Conservation (phyloP, 352 stramenopile species). For the Globisporangium parvum region DNA sequence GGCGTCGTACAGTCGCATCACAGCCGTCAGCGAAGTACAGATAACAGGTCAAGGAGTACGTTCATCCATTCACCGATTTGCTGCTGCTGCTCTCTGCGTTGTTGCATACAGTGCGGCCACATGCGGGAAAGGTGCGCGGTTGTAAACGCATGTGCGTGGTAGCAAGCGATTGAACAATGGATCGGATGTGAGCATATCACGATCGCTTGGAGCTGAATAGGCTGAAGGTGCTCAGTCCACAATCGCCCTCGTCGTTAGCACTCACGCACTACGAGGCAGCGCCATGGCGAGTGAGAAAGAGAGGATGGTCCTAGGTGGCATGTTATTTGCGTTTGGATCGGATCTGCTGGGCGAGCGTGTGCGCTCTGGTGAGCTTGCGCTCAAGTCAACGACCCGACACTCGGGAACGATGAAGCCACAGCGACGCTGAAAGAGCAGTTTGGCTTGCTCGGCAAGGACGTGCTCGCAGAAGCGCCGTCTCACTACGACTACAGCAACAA, state of each 20-base stretch:
- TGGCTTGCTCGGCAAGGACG: constrained; percentile 27
- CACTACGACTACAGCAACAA: constrained; percentile 86
- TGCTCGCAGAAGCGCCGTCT: constrained; percentile 75
- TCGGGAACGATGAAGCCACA: constrained; percentile 19
- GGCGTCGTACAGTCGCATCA: too few species aligned
- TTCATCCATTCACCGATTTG: too few species aligned
- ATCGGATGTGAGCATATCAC: too few species aligned
- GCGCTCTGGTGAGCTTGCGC: constrained; percentile 25
- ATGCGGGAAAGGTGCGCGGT: too few species aligned
- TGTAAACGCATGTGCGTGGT: too few species aligned
- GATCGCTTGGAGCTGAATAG: too few species aligned
- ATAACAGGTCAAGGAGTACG: too few species aligned
- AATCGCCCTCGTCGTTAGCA: not conserved
- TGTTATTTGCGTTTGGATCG: constrained; percentile 31
- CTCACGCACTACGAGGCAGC: not conserved
- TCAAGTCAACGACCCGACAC: constrained; percentile 33
- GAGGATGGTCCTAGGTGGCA: constrained; percentile 54
- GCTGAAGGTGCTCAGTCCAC: not conserved
- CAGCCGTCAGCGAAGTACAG: too few species aligned
- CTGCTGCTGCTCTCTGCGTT: too few species aligned
- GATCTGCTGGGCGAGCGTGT: constrained; percentile 34
- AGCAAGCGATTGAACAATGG: too few species aligned
- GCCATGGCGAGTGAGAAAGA: constrained; percentile 31
- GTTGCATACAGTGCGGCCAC: too few species aligned
- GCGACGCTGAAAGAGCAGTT: constrained; percentile 32